Evolutionary conservation across 176 grass and related monocot genomes (phyloP).

Genomic region (Oryza longistaminata): DNA sequence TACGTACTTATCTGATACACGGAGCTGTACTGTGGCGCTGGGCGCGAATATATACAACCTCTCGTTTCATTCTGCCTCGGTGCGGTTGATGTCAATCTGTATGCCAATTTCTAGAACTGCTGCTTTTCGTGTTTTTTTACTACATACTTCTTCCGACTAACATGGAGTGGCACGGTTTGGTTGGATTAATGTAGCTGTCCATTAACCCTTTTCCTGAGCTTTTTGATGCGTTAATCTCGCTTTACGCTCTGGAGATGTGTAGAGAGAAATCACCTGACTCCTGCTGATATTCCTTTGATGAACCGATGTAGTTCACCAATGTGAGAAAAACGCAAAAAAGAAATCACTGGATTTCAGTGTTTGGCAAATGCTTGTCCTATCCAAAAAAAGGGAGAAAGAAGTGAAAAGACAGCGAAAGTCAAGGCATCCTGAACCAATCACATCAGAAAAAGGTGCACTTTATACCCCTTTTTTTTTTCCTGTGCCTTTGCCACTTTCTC

Average conservation of each 20-base stretch:
- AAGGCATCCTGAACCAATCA: slow-evolving; percentile 37
- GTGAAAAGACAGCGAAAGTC: slow-evolving; percentile 25
- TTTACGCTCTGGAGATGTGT: slow-evolving; percentile 27
- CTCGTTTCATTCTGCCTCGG: neutral
- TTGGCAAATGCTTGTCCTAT: neutral
- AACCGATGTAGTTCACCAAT: neutral
- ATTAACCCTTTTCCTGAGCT: neutral
- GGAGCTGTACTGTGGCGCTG: neutral
- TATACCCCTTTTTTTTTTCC: neutral
- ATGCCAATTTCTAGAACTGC: neutral
- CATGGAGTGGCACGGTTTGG: slow-evolving; percentile 21
- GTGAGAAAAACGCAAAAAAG: neutral
- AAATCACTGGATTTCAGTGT: neutral
- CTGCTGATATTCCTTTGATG: slow-evolving; percentile 34
- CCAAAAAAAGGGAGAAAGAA: neutral
- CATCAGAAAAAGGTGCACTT: slow-evolving; percentile 28
- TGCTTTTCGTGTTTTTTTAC: neutral
- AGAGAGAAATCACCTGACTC: slow-evolving; percentile 34
- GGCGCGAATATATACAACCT: neutral
- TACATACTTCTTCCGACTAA: neutral
- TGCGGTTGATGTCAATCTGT: neutral
- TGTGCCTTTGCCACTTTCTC: slow-evolving; percentile 17
- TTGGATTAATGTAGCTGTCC: slow-evolving; percentile 43
- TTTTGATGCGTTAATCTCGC: slow-evolving; percentile 1
- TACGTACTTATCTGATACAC: slow-evolving; percentile 45